These are phyloP conservation scores for Dryadomyces quercivorus DNA, from an alignment of 2,329 filamentous ascomycete genomes.

Conservation along the genomic window DNA sequence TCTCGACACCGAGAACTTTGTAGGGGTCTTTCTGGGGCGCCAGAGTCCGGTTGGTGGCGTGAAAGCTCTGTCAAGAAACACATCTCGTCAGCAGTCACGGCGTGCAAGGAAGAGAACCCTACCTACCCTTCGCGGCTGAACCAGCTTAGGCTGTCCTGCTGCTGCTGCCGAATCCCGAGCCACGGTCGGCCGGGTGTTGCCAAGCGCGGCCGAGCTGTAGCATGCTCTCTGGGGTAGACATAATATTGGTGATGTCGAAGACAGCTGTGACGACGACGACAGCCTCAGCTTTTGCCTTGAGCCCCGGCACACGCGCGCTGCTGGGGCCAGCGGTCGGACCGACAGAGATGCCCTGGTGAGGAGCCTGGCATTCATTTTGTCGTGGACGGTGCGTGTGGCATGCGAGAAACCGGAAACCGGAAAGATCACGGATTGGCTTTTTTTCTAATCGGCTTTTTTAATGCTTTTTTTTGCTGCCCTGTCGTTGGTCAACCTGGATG, in stretches of 20 bases:
- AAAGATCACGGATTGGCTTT: neutral
- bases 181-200: neutral
- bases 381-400: neutral
- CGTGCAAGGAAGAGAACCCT: neutral
- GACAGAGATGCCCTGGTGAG: slow-evolving; percentile 21
- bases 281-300: slow-evolving; percentile 13
- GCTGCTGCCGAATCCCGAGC: neutral
- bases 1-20: slow-evolving; percentile 70
- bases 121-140: slow-evolving; percentile 4
- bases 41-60: slow-evolving; percentile 40
- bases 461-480: slow-evolving; percentile 1
- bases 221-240: slow-evolving; percentile 11
- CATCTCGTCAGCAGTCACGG: too few species aligned
- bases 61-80: slow-evolving; percentile 34
- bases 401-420: neutral
- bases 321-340: slow-evolving; percentile 18
- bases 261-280: neutral
- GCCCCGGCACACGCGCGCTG: slow-evolving; percentile 18
- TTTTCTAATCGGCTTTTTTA: neutral
- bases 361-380: slow-evolving; percentile 21
- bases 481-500: neutral
- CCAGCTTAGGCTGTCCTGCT: neutral
- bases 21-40: slow-evolving; percentile 67
- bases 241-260: neutral
- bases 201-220: neutral